These are phyloP conservation scores for Candida hungchunana DNA, from an alignment of 805 yeast genomes.

Conservation along the genomic window DNA sequence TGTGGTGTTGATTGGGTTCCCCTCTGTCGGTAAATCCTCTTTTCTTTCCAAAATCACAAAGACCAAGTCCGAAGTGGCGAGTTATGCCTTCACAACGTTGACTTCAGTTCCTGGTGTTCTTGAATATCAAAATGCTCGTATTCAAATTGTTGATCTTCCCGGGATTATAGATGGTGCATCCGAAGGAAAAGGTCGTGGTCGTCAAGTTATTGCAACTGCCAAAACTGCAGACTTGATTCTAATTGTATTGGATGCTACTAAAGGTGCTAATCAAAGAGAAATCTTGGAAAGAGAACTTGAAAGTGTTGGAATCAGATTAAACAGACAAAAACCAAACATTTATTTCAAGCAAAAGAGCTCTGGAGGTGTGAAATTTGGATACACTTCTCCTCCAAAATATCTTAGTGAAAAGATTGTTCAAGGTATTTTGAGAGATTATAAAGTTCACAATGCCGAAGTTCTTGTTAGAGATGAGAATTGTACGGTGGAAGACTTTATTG, in stretches of 20 bases:
- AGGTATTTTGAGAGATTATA: constrained; percentile 77
- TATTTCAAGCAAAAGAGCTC: constrained; percentile 74
- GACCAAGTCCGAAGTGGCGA: constrained; percentile 92
- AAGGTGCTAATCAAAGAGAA: constrained; percentile 82
- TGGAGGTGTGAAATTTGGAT: constrained; percentile 87
- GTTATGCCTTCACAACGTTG: constrained; percentile 91
- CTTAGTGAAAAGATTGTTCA: constrained; percentile 77
- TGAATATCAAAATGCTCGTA: constrained; percentile 94
- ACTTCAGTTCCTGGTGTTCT: constrained; percentile 96
- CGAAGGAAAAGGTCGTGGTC: constrained; percentile 96
- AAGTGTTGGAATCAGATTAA: constrained; percentile 88
- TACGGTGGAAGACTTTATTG: constrained; percentile 91
- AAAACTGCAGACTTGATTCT: constrained; percentile 89
- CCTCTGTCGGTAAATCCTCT: constrained; percentile 96
- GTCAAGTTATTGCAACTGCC: constrained; percentile 95
- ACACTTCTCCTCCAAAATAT: constrained; percentile 75
- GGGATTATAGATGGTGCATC: constrained; percentile 97
- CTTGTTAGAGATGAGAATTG: constrained; percentile 82
- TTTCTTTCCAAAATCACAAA: constrained; percentile 84
- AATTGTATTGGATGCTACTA: constrained; percentile 95
- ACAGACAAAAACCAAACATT: constrained; percentile 74
- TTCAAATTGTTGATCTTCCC: constrained; percentile 95
- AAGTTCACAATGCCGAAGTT: constrained; percentile 91
- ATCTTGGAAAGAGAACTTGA: constrained; percentile 87
- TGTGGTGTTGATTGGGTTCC: constrained; percentile 92